A percentile compares a stretch with the other conserved stretches of the same genome.
phyloP scores from a whole-genome alignment of 208 protist species.

The Angomonas deanei region DNA sequence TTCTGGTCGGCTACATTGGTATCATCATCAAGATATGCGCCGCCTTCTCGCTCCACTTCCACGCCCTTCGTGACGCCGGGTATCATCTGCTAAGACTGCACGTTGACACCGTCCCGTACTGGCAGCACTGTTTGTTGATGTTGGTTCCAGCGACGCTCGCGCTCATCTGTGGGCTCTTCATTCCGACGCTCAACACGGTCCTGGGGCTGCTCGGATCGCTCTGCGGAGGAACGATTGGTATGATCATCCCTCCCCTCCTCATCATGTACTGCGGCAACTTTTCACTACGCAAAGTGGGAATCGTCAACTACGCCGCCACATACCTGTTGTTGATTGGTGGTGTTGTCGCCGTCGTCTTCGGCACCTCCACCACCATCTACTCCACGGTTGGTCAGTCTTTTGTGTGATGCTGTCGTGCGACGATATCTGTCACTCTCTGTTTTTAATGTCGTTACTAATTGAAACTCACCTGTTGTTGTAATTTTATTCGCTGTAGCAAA shows the following conservation, averaged over 20 bases:
- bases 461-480: background rate
- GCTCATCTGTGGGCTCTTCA: slow-evolving; percentile 30
- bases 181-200: slow-evolving; percentile 32
- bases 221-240: slow-evolving; percentile 48
- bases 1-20: slow-evolving; percentile 54
- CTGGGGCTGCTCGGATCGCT: slow-evolving; percentile 43
- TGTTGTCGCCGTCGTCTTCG: slow-evolving; percentile 31
- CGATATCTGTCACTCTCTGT: background rate
- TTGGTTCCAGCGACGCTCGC: slow-evolving; percentile 12
- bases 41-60: slow-evolving; percentile 46
- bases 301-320: slow-evolving; percentile 35
- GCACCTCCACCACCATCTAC: slow-evolving; percentile 38
- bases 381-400: slow-evolving; percentile 9
- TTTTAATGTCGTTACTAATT: background rate
- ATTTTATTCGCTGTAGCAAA: background rate
- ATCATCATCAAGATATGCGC: slow-evolving; percentile 60
- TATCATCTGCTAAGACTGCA: slow-evolving; percentile 37
- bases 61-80: slow-evolving; percentile 41
- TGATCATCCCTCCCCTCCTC: slow-evolving; percentile 54
- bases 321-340: slow-evolving; percentile 42
- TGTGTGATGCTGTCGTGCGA: background rate
- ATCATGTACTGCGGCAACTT: slow-evolving; percentile 58
- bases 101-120: slow-evolving; percentile 19
- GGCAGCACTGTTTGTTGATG: slow-evolving; percentile 25
- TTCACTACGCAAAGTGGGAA: slow-evolving; percentile 21